These are phyloP conservation scores for Alternaria conjuncta DNA, from an alignment of 2,329 filamentous ascomycete genomes.

Conservation along the genomic window DNA sequence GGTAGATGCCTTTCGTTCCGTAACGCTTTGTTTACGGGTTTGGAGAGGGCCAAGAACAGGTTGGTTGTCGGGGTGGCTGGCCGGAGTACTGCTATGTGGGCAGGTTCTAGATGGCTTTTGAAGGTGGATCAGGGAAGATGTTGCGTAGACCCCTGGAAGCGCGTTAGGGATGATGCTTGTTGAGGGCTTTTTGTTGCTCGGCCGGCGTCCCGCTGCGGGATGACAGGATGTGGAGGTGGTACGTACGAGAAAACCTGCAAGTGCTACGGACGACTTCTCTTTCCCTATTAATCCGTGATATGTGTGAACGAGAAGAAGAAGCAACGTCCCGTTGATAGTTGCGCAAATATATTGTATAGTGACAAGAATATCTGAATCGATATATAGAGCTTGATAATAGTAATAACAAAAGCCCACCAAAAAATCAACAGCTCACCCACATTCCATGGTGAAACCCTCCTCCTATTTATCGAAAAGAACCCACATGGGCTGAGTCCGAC, in stretches of 20 bases:
- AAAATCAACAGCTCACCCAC: not conserved
- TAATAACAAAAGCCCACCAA: not conserved
- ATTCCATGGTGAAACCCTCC: not conserved
- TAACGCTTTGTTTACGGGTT: not conserved
- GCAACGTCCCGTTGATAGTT: not conserved
- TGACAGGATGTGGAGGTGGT: not conserved
- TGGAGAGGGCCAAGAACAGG: not conserved
- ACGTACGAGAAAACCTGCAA: not conserved
- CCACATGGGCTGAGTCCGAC: not conserved
- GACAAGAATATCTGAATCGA: not conserved
- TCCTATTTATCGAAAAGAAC: not conserved
- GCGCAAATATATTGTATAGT: not conserved
- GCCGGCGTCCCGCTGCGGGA: not conserved
- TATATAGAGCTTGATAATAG: not conserved
- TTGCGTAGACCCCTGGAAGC: not conserved
- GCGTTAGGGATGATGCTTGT: slow-evolving; percentile 7
- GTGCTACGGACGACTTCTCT: not conserved
- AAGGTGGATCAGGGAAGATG: not conserved
- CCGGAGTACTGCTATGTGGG: not conserved
- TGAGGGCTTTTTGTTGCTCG: not conserved
- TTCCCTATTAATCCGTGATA: not conserved
- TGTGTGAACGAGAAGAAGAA: not conserved
- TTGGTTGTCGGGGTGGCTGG: not conserved
- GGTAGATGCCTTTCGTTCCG: not conserved
- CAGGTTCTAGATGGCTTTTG: not conserved